Evolutionary conservation across 768 basidiomycete genomes (phyloP).

Genomic region (Termitomyces sp.): DNA sequence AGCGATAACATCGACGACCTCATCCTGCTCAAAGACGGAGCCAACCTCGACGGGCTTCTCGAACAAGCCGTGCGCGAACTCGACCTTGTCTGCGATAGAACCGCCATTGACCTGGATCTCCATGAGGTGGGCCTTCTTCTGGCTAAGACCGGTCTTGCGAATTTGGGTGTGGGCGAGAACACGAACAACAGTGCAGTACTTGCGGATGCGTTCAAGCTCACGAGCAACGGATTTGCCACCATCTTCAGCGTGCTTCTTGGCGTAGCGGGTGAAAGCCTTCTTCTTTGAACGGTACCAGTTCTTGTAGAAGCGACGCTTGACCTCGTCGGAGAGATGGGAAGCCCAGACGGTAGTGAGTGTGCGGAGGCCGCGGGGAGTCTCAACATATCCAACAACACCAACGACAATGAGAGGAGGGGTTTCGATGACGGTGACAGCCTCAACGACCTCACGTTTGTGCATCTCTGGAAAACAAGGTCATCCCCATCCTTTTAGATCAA

Average conservation of each 20-base stretch:
- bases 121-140: conserved; percentile 99
- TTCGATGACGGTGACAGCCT: conserved; percentile 94
- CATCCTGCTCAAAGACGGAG: conserved; percentile 92
- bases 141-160: conserved; percentile 93
- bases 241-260: conserved; percentile 98
- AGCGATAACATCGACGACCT: conserved; percentile 94
- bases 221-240: conserved; percentile 87
- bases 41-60: conserved; percentile 91
- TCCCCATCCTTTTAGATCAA: not conserved
- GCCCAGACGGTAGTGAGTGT: conserved; percentile 99
- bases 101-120: conserved; percentile 99
- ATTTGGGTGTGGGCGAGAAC: conserved; percentile 99
- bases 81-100: conserved; percentile 93
- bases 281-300: conserved; percentile 99
- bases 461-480: conserved; percentile 58
- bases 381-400: conserved; percentile 98
- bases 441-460: conserved; percentile 99
- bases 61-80: conserved; percentile 88
- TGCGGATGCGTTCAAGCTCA: conserved; percentile 98
- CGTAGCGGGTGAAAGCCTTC: conserved; percentile 99
- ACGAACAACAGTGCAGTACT: conserved; percentile 99
- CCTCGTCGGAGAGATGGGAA: conserved; percentile 93
- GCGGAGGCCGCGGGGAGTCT: conserved; percentile 98
- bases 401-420: conserved; percentile 96
- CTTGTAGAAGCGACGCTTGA: conserved; percentile 99